Conservation (phyloP, 2,329 filamentous ascomycete genomes). For the Colletotrichum nymphaeae region DNA sequence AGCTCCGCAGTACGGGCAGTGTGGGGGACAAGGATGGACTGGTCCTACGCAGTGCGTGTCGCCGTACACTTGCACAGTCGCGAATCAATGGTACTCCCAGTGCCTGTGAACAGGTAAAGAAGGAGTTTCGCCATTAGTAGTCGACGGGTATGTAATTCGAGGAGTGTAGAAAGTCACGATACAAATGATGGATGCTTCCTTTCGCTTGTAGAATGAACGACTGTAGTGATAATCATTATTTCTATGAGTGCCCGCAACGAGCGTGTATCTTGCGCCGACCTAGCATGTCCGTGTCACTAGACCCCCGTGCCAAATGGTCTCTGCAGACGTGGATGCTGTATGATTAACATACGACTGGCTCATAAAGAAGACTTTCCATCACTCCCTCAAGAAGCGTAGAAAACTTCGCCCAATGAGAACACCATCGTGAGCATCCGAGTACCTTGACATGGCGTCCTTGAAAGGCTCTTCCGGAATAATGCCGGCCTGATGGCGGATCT, state of each 20-base stretch:
- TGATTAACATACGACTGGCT: not conserved
- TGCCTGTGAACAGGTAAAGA: constrained; percentile 46
- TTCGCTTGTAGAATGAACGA: no score
- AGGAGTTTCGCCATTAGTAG: not conserved
- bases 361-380: fast-evolving
- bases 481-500: not conserved
- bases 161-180: not conserved
- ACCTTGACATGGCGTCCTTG: not conserved
- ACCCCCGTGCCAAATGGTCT: no score
- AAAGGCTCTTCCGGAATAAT: not conserved
- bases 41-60: constrained; percentile 53
- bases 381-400: not conserved
- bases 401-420: not conserved
- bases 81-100: constrained; percentile 55
- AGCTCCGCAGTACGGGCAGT: constrained; percentile 47
- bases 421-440: not conserved
- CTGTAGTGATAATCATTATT: no score
- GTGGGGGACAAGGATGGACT: constrained; percentile 52
- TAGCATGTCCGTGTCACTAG: no score
- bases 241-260: no score
- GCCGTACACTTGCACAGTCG: constrained; percentile 50
- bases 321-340: no score
- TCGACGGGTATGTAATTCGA: not conserved
- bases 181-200: fast-evolving
- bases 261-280: no score